Evolutionary conservation across 345 rosid genomes (phyloP).

Genomic region (Sonneratia caseolaris): DNA sequence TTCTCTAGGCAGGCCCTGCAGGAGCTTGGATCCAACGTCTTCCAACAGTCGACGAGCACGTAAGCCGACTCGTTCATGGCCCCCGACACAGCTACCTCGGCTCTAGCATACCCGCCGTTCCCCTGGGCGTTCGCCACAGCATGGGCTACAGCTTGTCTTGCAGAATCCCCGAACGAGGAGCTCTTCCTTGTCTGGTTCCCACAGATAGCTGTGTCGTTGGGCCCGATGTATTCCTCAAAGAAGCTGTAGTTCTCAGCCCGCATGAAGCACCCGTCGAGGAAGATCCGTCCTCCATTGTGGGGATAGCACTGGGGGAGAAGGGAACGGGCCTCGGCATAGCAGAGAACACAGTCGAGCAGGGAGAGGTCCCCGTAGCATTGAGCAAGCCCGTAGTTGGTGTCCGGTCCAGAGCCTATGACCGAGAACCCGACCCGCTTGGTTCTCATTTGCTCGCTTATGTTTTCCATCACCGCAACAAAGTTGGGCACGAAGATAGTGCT

Average conservation of each 20-base stretch:
- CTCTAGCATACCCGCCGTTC: constrained; percentile 42
- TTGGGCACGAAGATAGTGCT: constrained; percentile 50
- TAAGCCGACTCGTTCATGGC: constrained; percentile 37
- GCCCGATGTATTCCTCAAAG: constrained; percentile 55
- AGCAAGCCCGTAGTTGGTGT: constrained; percentile 60
- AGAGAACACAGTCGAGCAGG: constrained; percentile 66
- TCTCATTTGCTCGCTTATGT: constrained; percentile 59
- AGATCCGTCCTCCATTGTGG: constrained; percentile 61
- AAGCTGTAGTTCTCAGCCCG: constrained; percentile 79
- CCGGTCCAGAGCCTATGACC: constrained; percentile 58
- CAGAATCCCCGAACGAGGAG: constrained; percentile 29
- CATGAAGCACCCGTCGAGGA: constrained; percentile 94
- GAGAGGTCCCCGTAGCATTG: constrained; percentile 90
- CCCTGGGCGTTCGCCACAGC: constrained; percentile 40
- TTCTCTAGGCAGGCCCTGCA: constrained; percentile 62
- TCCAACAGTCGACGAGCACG: constrained; percentile 84
- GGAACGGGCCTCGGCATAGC: constrained; percentile 85
- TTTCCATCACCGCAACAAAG: constrained; percentile 73
- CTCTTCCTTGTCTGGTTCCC: constrained; percentile 45
- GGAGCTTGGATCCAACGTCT: constrained; percentile 41
- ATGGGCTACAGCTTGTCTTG: constrained; percentile 32
- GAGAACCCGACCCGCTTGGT: constrained; percentile 48
- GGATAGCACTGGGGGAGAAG: constrained; percentile 89
- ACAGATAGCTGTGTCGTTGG: constrained; percentile 46
- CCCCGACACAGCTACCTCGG: constrained; percentile 23